A percentile compares a stretch with the other conserved stretches of the same genome.
Evolutionary conservation across 2,329 filamentous ascomycete genomes (phyloP).

Genomic region (Pezicula neosporulosa): DNA sequence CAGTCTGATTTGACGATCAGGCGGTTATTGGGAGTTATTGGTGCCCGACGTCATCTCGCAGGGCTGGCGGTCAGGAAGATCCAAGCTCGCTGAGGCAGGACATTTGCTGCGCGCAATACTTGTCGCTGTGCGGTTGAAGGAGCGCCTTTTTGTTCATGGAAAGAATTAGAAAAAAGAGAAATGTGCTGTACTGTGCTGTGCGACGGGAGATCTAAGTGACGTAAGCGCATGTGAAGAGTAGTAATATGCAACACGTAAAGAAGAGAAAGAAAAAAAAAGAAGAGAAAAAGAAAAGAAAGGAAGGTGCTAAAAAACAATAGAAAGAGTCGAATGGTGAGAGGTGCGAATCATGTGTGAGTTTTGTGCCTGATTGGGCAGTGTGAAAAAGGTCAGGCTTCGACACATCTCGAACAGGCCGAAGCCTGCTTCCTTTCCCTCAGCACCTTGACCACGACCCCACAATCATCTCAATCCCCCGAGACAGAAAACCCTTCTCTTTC

Average conservation of each 20-base stretch:
- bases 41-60: background rate
- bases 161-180: background rate
- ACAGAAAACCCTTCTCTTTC: background rate
- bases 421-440: background rate
- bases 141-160: background rate
- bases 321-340: too few species aligned
- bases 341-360: too few species aligned
- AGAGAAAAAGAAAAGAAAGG: too few species aligned
- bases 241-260: too few species aligned
- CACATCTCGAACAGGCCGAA: background rate
- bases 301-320: too few species aligned
- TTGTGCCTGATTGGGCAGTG: too few species aligned
- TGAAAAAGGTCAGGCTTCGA: background rate
- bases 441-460: background rate
- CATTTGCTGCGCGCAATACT: background rate
- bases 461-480: background rate
- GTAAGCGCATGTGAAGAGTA: too few species aligned
- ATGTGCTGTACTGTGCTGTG: background rate
- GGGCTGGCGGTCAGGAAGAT: background rate
- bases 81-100: background rate
- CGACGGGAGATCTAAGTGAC: too few species aligned
- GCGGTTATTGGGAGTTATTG: background rate
- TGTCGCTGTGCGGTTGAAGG: background rate
- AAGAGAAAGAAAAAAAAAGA: too few species aligned
- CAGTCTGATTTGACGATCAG: background rate